Conservation (phyloP, 306 rosid species). For the Vigna hirtella region DNA sequence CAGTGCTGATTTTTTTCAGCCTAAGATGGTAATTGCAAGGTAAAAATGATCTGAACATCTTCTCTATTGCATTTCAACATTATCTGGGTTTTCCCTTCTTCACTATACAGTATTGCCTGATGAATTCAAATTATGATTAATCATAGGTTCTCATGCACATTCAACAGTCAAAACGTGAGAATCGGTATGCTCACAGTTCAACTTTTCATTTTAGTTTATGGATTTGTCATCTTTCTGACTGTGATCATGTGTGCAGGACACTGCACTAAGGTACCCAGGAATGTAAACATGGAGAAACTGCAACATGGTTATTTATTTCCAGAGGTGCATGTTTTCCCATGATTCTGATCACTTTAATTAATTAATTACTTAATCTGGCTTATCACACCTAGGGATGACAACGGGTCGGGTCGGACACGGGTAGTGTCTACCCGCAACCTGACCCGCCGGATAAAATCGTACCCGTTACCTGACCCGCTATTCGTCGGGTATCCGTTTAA, state of each 20-base stretch:
- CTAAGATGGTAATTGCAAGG: constrained; percentile 56
- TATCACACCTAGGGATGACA: too few species aligned
- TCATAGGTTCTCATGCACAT: constrained; percentile 50
- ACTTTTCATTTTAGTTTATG: not conserved
- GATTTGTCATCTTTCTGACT: constrained; percentile 9
- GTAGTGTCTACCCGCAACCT: too few species aligned
- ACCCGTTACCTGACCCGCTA: too few species aligned
- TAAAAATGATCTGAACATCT: constrained; percentile 36
- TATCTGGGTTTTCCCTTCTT: too few species aligned
- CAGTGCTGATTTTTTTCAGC: constrained; percentile 46
- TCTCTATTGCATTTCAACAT: not conserved
- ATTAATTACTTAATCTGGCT: not conserved
- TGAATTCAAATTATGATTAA: constrained; percentile 15
- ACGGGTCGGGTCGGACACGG: too few species aligned
- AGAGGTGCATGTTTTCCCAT: constrained; percentile 57
- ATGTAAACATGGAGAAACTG: constrained; percentile 71
- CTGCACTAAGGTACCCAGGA: constrained; percentile 67
- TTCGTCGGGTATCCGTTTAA: too few species aligned
- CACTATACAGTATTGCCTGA: constrained; percentile 12
- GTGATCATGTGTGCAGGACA: constrained; percentile 51
- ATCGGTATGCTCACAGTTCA: constrained; percentile 49
- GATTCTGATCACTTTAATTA: not conserved
- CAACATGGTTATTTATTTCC: constrained; percentile 72
- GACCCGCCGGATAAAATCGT: too few species aligned
- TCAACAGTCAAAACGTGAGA: constrained; percentile 50